Evolutionary conservation across 148 eudicot species (phyloP).

Genomic region (Drosera capensis): DNA sequence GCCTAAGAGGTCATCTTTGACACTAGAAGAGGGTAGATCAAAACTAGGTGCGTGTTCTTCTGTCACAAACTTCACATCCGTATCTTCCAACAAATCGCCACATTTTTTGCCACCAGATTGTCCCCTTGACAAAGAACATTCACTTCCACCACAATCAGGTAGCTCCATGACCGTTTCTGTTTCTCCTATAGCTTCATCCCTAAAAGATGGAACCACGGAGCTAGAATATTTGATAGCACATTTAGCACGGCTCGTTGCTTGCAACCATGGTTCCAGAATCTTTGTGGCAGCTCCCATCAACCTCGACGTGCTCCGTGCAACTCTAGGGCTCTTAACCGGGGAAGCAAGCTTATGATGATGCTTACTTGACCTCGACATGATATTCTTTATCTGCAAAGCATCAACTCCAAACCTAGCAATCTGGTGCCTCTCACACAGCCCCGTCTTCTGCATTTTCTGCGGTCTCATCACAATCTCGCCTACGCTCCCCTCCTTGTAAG

Average conservation of each 20-base stretch:
- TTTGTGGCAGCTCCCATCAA: conserved; percentile 77
- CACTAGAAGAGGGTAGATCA: conserved; percentile 13
- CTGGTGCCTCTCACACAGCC: conserved; percentile 34
- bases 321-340: conserved; percentile 70
- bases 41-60: conserved; percentile 15
- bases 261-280: conserved; percentile 85
- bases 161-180: conserved; percentile 10
- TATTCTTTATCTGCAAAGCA: conserved; percentile 51
- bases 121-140: conserved; percentile 7
- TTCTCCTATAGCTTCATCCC: conserved; percentile 16
- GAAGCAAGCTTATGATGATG: conserved; percentile 43
- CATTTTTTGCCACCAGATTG: conserved; percentile 49
- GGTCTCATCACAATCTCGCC: conserved; percentile 46
- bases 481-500: conserved; percentile 25
- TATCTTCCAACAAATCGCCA: conserved; percentile 33
- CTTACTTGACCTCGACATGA: conserved; percentile 60
- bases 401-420: conserved; percentile 66
- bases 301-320: conserved; percentile 28
- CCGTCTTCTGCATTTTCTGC: conserved; percentile 83
- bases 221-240: conserved; percentile 50
- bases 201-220: conserved; percentile 7
- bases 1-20: conserved; percentile 16
- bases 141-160: conserved; percentile 9
- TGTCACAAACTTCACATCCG: conserved; percentile 6
- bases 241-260: conserved; percentile 40